phyloP scores from a whole-genome alignment of 345 rosid species.

The Anacardium occidentale region DNA sequence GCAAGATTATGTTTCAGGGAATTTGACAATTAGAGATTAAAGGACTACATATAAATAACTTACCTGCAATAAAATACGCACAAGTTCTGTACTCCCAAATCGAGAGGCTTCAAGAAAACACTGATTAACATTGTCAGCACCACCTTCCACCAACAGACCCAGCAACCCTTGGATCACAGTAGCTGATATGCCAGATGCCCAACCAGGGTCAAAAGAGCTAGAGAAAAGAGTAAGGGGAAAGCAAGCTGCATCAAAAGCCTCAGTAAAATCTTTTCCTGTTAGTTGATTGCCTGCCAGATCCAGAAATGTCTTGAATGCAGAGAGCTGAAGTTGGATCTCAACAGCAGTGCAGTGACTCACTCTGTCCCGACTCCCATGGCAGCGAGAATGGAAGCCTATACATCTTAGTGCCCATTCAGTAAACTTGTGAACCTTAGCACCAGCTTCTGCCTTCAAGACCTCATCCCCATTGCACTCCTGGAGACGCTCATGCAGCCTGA shows the following conservation, averaged over 20 bases:
- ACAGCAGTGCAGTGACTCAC: conserved; percentile 63
- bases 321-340: conserved; percentile 87
- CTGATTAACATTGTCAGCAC: conserved; percentile 93
- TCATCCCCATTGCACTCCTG: conserved; percentile 93
- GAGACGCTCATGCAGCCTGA: conserved; percentile 94
- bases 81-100: conserved; percentile 98
- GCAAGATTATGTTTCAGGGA: not conserved
- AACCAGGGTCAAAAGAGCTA: conserved; percentile 84
- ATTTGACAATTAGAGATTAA: not conserved
- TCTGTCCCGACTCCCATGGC: conserved; percentile 61
- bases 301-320: conserved; percentile 88
- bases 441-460: conserved; percentile 87
- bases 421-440: conserved; percentile 91
- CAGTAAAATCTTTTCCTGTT: conserved; percentile 95
- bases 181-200: conserved; percentile 95
- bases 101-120: conserved; percentile 99
- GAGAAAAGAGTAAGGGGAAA: conserved; percentile 94
- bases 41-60: conserved; percentile 6
- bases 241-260: conserved; percentile 99
- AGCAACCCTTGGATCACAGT: conserved; percentile 82
- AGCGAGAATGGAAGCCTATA: conserved; percentile 88
- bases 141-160: conserved; percentile 89
- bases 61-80: conserved; percentile 90
- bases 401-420: conserved; percentile 97
- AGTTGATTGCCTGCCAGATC: conserved; percentile 88